Base-by-base conservation (phyloP, 1,284 basidiomycete genomes). In the Marasmius tenuissimus region DNA sequence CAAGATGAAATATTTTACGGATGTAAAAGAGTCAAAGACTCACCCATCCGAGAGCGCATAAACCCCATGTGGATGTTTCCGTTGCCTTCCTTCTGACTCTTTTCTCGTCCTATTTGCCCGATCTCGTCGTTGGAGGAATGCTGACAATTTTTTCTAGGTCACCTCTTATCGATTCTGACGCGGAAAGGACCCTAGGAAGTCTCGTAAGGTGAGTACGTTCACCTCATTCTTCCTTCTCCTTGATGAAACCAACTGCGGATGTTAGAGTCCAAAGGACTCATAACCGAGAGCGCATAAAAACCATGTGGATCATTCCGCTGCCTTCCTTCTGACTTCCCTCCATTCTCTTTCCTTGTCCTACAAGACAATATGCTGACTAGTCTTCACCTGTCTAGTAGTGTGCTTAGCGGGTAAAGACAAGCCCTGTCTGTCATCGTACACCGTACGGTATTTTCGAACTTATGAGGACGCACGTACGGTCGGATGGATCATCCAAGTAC, bases 11-110 rank as follows among this genome's bases (percentile, higher is more conserved):
- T 69, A 83, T 12, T 12, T 75, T 76, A 76, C 85, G 86, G 87
- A 88, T 87, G 84, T 87, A 81, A 85, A 52, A 22, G 80, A 81
- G 81, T 78, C 69, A 59, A 68, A 62, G 77, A 81, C 79, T 73
- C 69, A 37, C 63, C 65, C 70, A 70, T 83, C 84, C 85, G 85
- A 88, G 86, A 87, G 86, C 86, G 86, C 88, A 86, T 79, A 78
- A 79, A 69, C 67, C 71, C 76, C 81, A 72, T 87, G 87, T 88
- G 87, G 86, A 88, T 82, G 69, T 70, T 78, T 87, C 83, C 85
- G 85, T 86, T 89, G 85, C 84, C 86, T 88, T 89, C 84, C 85
- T 88, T 82, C 85, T 85, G 85, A 88, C 68, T 65, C 58, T 63
- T 52, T 47, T 56, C 59, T 51, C 45, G 59, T 63, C 5, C 3